Evolutionary conservation across 805 yeast genomes (phyloP), one percentile per base, ranked within the genome.

Genomic region (Brettanomyces nanus): DNA sequence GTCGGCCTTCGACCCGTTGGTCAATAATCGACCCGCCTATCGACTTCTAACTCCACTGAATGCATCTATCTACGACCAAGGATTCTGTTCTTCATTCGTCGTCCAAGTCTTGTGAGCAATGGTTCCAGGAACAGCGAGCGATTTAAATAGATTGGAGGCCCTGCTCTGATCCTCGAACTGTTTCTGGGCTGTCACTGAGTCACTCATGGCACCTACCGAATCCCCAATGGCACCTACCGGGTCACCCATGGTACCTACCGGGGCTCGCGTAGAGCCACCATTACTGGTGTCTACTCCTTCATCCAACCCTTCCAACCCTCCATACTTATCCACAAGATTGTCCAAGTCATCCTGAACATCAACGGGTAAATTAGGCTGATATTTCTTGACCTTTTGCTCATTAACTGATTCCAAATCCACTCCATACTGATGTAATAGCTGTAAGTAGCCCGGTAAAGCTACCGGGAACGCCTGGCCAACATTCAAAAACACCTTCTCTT

Each of bases 341-440:
- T 83, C 95, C 26, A 85, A 61, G 37, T 73, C 76, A 52, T 85
- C 95, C 40, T 80, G 60, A 10, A 86, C 65, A 14, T 75, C 76
- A 17, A 76, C 60, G 0, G 95, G 90, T 33, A 87, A 59, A 18
- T 75, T 62, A 1, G 97, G 96, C 53, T 80, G 85, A 51, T 68
- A 80, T 37, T 69, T 62, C 40, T 65, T 63, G 15, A 82, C 72
- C 36, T 77, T 69, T 17, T 65, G 62, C 29, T 65, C 65, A 37
- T 74, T 68, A 2, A 73, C 58, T 2, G 85, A 84, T 3, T 84
- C 80, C 14, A 77, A 52, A 6, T 89, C 87, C 1, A 85, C 74
- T 2, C 95, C 94, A 66, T 85, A 90, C 31, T 71, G 69, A 39
- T 73, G 75, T 19, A 85, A 68, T 56, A 86, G 61, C 56, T 90